Base-by-base conservation (phyloP, 2,329 filamentous ascomycete genomes). In the Hymenoscyphus linearis region DNA sequence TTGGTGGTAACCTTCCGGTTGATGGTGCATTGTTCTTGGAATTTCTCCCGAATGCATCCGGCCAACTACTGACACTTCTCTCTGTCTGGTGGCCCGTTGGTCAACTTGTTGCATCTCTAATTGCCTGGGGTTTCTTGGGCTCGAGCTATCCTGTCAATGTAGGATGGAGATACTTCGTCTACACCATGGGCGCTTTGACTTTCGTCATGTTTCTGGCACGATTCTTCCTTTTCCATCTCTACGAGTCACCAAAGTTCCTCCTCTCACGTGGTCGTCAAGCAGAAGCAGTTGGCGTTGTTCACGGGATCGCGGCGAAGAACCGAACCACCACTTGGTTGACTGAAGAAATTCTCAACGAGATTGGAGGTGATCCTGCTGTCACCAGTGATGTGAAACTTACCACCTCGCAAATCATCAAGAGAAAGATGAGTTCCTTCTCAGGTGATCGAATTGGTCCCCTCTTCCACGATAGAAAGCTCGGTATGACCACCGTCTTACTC, bases 61-160 rank as follows among this genome's bases (percentile, higher is more conserved):
- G 85, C 64, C 85, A 85, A 35, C 80, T 95, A 14, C 78, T 95
- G 34, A 95, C 90, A 0, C 79, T 93, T 55, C 79, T 96, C n/a
- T 91, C 89, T 6, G 83, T 92, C 7, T 95, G 90, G 88, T 96
- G 91, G 90, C 89, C 91, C 0, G 76, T 96, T 18, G 91, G 91
- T 5, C 90, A 95, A 71, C 79, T 96, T 7, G 81, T 88, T 60
- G 85, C 88, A 1, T 88, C 86, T 2, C 75, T 89, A 4, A 79
- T 90, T 55, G 90, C 88, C 6, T 93, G 89, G 90, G 88, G 80
- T 53, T 90, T 87, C 67, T 87, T 95, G 60, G 84, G 87, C 31
- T 84, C 9, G 7, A 62, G 60, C 27, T 70, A 66, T 50, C 27
- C 84, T 78, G 31, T 44, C n/a, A 56, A 89, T 53, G 82, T 89